Conservation (phyloP, 352 stramenopile species). For the Globisporangium rhizosaccharum region DNA sequence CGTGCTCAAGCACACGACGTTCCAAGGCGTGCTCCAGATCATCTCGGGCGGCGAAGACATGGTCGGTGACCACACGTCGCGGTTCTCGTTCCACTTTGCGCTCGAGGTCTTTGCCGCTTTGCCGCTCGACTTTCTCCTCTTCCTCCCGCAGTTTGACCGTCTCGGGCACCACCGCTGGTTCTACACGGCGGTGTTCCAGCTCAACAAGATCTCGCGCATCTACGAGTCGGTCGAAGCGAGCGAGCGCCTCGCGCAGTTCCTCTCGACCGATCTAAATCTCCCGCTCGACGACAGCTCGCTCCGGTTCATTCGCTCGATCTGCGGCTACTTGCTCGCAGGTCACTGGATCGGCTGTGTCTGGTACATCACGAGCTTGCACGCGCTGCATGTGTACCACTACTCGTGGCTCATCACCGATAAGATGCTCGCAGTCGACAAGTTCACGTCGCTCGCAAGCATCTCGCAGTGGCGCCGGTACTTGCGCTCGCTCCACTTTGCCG, state of each 20-base stretch:
- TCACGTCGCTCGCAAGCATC: slow-evolving; percentile 34
- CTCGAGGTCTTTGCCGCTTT: slow-evolving; percentile 33
- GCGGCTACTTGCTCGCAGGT: slow-evolving; percentile 41
- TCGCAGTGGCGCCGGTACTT: slow-evolving; percentile 42
- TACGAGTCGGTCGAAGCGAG: slow-evolving; percentile 39
- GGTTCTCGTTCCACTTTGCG: slow-evolving; percentile 12
- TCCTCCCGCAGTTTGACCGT: slow-evolving; percentile 26
- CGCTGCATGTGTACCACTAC: slow-evolving; percentile 35
- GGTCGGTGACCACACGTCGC: slow-evolving; percentile 4
- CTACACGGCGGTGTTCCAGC: slow-evolving; percentile 49
- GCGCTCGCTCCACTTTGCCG: slow-evolving; percentile 51
- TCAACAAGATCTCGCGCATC: slow-evolving; percentile 58
- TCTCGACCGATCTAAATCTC: slow-evolving; percentile 46
- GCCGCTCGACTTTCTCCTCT: slow-evolving; percentile 47
- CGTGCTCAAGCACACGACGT: slow-evolving; percentile 48
- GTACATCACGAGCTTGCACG: slow-evolving; percentile 43
- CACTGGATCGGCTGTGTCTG: slow-evolving; percentile 75
- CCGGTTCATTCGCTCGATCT: slow-evolving; percentile 44
- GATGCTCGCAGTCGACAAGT: slow-evolving; percentile 48
- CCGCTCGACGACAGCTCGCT: slow-evolving; percentile 41
- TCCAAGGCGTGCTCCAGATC: slow-evolving; percentile 37
- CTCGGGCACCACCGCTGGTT: slow-evolving; percentile 36
- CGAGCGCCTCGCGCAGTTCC: slow-evolving; percentile 45
- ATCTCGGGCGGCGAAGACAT: slow-evolving; percentile 3
- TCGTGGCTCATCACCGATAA: slow-evolving; percentile 52